Conservation (phyloP, 306 rosid species). For the Rosa rugosa region DNA sequence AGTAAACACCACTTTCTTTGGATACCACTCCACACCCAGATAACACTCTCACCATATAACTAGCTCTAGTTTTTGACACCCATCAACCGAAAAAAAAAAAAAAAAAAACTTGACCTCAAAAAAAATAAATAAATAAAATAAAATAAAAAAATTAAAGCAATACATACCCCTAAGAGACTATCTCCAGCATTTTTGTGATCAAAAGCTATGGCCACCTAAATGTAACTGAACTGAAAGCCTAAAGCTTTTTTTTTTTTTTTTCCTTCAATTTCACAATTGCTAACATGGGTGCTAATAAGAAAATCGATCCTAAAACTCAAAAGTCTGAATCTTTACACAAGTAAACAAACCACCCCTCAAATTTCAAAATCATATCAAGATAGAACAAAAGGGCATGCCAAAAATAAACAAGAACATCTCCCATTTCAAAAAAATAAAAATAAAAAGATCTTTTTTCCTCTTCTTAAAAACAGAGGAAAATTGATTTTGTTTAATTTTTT, state of each 20-base stretch:
- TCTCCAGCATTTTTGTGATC: neutral
- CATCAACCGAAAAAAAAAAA: neutral
- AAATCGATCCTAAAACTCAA: neutral
- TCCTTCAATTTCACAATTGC: neutral
- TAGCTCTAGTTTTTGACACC: neutral
- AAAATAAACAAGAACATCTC: neutral
- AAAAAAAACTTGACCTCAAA: neutral
- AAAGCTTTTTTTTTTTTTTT: neutral
- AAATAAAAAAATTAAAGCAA: neutral
- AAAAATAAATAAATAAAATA: neutral
- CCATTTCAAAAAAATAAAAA: neutral
- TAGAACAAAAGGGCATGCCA: neutral
- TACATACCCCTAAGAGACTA: neutral
- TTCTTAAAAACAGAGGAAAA: neutral
- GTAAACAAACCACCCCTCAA: neutral
- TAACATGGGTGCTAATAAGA: neutral
- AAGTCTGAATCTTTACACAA: neutral
- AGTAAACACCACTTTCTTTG: neutral
- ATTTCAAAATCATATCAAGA: neutral
- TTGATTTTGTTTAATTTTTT: neutral
- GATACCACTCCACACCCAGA: neutral
- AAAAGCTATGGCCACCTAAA: neutral
- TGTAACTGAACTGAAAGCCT: neutral
- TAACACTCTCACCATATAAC: neutral
- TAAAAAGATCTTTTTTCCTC: neutral